Conservation (phyloP, 2,329 filamentous ascomycete genomes). For the Fusarium zealandicum region DNA sequence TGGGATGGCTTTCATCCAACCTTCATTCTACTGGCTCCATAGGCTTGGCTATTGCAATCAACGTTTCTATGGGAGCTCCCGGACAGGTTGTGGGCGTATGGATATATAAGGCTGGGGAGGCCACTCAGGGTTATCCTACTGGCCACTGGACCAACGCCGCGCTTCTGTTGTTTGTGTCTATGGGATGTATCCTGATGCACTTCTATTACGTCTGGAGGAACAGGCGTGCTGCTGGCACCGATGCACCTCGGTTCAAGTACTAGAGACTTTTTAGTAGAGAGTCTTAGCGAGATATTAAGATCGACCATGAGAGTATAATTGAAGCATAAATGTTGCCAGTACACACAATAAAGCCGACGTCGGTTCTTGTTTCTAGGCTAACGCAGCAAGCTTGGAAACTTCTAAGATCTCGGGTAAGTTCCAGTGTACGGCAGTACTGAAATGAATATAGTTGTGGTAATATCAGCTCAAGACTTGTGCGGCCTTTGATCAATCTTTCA, state of each 20-base stretch:
- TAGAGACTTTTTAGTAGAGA: background rate
- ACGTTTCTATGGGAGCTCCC: constrained; percentile 68
- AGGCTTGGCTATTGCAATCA: constrained; percentile 71
- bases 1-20: constrained; percentile 73
- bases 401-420: no score
- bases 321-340: no score
- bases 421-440: no score
- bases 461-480: no score
- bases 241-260: constrained; percentile 32
- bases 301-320: no score
- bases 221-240: constrained; percentile 27
- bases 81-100: constrained; percentile 75
- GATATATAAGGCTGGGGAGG: constrained; percentile 73
- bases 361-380: no score
- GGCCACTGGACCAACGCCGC: constrained; percentile 72
- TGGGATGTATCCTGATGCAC: constrained; percentile 60
- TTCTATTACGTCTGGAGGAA: constrained; percentile 60
- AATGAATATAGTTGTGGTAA: no score
- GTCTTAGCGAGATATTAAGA: no score
- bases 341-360: no score
- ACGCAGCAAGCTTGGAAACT: no score
- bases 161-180: constrained; percentile 63
- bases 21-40: constrained; percentile 67
- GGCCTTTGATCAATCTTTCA: no score
- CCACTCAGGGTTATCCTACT: constrained; percentile 66